A percentile compares a stretch with the other conserved stretches of the same genome.
These are phyloP conservation scores for Penicillium atrosanguineum DNA, from an alignment of 495 filamentous ascomycete species.

Conservation along the genomic window DNA sequence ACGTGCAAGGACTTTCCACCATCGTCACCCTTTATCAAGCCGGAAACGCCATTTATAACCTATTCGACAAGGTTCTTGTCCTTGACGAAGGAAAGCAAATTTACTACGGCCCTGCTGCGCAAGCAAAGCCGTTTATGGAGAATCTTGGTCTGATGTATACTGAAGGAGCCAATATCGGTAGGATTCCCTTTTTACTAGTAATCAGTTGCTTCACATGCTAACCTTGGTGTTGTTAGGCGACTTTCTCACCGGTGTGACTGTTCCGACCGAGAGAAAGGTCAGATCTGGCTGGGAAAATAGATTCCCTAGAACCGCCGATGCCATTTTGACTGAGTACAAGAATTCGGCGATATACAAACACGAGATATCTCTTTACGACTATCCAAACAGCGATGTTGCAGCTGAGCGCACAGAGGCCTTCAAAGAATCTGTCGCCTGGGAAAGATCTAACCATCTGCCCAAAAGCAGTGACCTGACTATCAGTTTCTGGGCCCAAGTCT, in stretches of 20 bases:
- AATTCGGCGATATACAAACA: conserved; percentile 29
- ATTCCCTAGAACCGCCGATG: conserved; percentile 45
- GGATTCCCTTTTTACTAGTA: neutral
- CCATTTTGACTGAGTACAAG: conserved; percentile 37
- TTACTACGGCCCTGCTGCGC: conserved; percentile 55
- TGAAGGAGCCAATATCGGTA: conserved; percentile 39
- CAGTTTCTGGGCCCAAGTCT: conserved; percentile 55
- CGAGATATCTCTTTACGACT: conserved; percentile 33
- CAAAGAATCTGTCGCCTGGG: conserved; percentile 41
- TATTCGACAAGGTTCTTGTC: conserved; percentile 66
- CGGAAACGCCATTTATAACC: conserved; percentile 59
- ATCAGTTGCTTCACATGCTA: neutral
- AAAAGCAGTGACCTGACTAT: conserved; percentile 52
- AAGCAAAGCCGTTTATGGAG: conserved; percentile 62
- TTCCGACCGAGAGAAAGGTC: conserved; percentile 61
- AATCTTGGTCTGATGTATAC: conserved; percentile 38
- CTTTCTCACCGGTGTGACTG: conserved; percentile 68
- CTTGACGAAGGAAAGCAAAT: conserved; percentile 63
- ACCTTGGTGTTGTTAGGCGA: conserved; percentile 56
- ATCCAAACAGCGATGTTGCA: conserved; percentile 28
- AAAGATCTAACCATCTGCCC: conserved; percentile 33
- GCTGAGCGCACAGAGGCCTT: conserved; percentile 45
- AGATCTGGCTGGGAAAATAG: conserved; percentile 47
- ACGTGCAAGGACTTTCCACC: conserved; percentile 42
- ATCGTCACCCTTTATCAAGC: conserved; percentile 60